These are phyloP conservation scores for Talaromyces sp. DNA, from an alignment of 2,329 filamentous ascomycete genomes.

Conservation along the genomic window DNA sequence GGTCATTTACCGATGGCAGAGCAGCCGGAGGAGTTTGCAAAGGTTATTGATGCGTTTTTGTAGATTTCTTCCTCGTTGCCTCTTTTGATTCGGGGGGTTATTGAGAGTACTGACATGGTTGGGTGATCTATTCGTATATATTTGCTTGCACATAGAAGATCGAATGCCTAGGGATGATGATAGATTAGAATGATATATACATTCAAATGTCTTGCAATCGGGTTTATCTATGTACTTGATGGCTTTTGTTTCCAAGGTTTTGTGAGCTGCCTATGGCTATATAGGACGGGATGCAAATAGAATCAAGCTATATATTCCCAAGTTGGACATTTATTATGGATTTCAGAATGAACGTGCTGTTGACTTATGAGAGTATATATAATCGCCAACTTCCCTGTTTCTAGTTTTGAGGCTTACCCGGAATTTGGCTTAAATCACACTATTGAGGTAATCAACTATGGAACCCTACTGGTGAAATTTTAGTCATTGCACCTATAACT, in stretches of 20 bases:
- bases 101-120: not conserved
- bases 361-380: too few species aligned
- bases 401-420: too few species aligned
- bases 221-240: too few species aligned
- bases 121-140: not conserved
- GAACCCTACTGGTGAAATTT: too few species aligned
- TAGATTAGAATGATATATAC: conserved; percentile 1
- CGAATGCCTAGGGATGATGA: not conserved
- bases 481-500: too few species aligned
- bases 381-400: too few species aligned
- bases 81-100: not conserved
- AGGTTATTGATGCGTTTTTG: conserved; percentile 59
- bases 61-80: not conserved
- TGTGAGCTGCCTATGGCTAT: not conserved
- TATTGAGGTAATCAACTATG: too few species aligned
- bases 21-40: conserved; percentile 64
- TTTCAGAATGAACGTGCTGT: too few species aligned
- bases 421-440: too few species aligned
- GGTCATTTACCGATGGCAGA: conserved; percentile 87
- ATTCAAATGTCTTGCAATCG: not conserved
- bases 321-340: too few species aligned
- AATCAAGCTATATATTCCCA: not conserved
- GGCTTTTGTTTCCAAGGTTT: not conserved
- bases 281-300: too few species aligned
- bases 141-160: not conserved